A percentile compares a stretch with the other conserved stretches of the same genome.
These are phyloP conservation scores for Pythium rishiriense DNA, from an alignment of 352 stramenopile genomes.

Conservation along the genomic window DNA sequence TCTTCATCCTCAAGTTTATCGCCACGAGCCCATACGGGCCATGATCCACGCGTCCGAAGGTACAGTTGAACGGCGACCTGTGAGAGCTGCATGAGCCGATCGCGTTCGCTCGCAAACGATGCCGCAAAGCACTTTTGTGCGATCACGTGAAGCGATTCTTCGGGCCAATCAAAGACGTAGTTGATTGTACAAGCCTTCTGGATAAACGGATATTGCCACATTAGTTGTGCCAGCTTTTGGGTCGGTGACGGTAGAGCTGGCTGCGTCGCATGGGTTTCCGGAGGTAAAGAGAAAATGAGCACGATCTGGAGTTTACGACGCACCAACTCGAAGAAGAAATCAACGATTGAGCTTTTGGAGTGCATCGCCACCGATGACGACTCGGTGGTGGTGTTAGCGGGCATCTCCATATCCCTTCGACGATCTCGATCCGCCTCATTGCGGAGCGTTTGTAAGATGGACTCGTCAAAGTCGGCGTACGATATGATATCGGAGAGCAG, in stretches of 20 bases:
- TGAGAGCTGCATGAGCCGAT: conserved; percentile 37
- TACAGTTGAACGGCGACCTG: conserved; percentile 48
- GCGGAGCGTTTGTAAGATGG: conserved; percentile 39
- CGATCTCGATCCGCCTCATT: conserved; percentile 32
- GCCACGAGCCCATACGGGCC: not conserved
- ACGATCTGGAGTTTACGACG: conserved; percentile 57
- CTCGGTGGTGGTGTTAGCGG: not conserved
- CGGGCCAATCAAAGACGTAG: conserved; percentile 44
- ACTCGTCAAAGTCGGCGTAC: conserved; percentile 55
- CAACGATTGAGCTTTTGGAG: conserved; percentile 50
- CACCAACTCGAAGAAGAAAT: conserved; percentile 48
- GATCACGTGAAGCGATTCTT: conserved; percentile 41
- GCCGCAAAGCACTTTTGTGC: conserved; percentile 43
- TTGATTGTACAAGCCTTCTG: conserved; percentile 42
- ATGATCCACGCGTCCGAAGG: conserved; percentile 22
- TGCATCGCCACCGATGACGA: conserved; percentile 19
- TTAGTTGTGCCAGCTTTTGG: conserved; percentile 22
- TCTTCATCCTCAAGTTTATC: conserved; percentile 1
- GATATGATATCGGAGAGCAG: conserved; percentile 43
- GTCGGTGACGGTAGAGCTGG: conserved; percentile 3
- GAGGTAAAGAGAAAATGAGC: conserved; percentile 35
- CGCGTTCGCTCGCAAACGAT: conserved; percentile 26
- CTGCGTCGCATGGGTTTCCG: not conserved
- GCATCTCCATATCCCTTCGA: not conserved
- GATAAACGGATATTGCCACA: conserved; percentile 47